Conservation (phyloP, 164 flowering plant species). For the Amborella trichopoda region DNA sequence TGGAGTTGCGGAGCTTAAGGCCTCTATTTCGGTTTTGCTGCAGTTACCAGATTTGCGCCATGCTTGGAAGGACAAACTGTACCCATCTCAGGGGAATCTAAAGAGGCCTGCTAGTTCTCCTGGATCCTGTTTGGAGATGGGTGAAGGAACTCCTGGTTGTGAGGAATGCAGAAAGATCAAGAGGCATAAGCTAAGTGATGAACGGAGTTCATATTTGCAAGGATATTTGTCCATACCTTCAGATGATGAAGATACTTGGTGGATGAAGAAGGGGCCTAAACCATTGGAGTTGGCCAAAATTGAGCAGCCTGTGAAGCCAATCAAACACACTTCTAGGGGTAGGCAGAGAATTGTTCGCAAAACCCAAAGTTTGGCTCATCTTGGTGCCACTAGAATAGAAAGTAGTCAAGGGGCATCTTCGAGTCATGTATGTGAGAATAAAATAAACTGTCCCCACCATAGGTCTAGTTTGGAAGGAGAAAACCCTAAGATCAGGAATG, state of each 20-base stretch:
- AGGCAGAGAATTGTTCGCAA: slow-evolving; percentile 79
- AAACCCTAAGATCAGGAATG: slow-evolving; percentile 33
- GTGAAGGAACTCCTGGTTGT: slow-evolving; percentile 76
- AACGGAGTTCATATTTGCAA: slow-evolving; percentile 32
- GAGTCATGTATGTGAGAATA: slow-evolving; percentile 88
- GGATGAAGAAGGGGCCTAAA: slow-evolving; percentile 71
- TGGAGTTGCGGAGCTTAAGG: slow-evolving; percentile 51
- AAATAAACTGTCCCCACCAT: slow-evolving; percentile 70
- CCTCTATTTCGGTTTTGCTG: slow-evolving; percentile 49
- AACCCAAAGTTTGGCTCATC: slow-evolving; percentile 84
- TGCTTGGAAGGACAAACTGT: slow-evolving; percentile 12
- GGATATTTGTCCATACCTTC: slow-evolving; percentile 31
- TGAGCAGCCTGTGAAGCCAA: slow-evolving; percentile 61
- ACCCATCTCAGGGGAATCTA: slow-evolving; percentile 39
- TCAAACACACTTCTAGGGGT: slow-evolving; percentile 58
- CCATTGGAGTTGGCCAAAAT: slow-evolving; percentile 39
- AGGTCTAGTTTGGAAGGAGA: slow-evolving; percentile 52
- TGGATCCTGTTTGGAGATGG: slow-evolving; percentile 21
- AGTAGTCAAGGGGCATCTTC: slow-evolving; percentile 98
- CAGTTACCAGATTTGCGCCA: slow-evolving; percentile 35
- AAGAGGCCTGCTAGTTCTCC: slow-evolving; percentile 38
- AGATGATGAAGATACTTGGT: slow-evolving; percentile 89
- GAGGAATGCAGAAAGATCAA: slow-evolving; percentile 81
- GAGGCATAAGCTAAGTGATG: slow-evolving; percentile 62
- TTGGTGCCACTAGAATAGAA: slow-evolving; percentile 85